Evolutionary conservation across 2,329 filamentous ascomycete species (phyloP), one percentile per base, ranked within the genome.

Genomic region (Penicillium sp.): DNA sequence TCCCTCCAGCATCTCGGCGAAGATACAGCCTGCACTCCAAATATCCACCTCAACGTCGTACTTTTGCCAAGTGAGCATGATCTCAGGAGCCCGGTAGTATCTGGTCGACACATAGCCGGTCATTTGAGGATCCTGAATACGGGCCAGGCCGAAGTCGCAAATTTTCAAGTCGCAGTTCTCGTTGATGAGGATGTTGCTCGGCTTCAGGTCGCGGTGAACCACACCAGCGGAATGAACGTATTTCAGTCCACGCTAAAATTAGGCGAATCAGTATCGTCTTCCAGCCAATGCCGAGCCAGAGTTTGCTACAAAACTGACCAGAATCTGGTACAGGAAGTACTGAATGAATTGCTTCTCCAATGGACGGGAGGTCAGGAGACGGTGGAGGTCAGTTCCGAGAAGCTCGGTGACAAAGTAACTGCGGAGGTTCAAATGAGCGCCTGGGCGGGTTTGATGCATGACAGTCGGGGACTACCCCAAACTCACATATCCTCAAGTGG

Each of bases 51-150:
- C 93, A 41, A 97, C 85, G 61, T 98, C 93, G 73, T 98, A 98
- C 76, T 98, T 98, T 77, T 98, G 93, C 93, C 93, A 98, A 56
- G 93, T 97, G 67, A 98, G 89, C 93, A 98, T 98, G 68, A 98
- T 98, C 73, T 98, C 93, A 13, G 93, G 93, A 7, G 93, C 93
- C 65, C 93, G 85, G 79, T 98, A 98, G 79, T 98, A 98, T 78
- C 93, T 81, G 53, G 93, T 98, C 41, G 93, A 97, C 52, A 98
- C 93, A 67, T 98, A 98, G 60, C 93, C 93, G 37, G 93, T 98
- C 93, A 98, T 98, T 74, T 98, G 93, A 33, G 93, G 93, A 66
- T 98, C 93, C 70, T 98, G 93, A 63, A 98, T 95, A 71, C 93
- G 88, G 46, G 93, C 93, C 51, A 98, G 79, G 58, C 93, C 93